These are phyloP conservation scores for Xylaria sp. DNA, from an alignment of 2,329 filamentous ascomycete species.

Conservation along the genomic window DNA sequence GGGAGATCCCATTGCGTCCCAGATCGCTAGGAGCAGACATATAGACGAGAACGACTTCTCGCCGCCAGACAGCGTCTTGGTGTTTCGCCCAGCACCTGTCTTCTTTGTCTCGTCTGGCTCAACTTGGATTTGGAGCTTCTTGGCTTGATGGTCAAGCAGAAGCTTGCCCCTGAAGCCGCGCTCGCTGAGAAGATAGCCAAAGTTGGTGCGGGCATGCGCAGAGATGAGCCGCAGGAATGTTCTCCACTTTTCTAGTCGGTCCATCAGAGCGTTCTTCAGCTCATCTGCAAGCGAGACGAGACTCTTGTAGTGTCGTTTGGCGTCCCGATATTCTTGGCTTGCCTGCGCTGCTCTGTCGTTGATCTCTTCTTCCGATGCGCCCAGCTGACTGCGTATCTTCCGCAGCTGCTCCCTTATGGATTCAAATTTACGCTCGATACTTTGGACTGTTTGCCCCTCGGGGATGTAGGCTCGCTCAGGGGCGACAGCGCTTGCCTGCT, in stretches of 20 bases:
- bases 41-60: slow-evolving; percentile 99
- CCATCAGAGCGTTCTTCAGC: slow-evolving; percentile 62
- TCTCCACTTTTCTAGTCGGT: slow-evolving; percentile 76
- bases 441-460: slow-evolving; percentile 63
- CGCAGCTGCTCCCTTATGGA: slow-evolving; percentile 62
- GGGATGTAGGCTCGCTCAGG: slow-evolving; percentile 63
- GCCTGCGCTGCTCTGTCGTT: slow-evolving; percentile 50
- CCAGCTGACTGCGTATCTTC: slow-evolving; percentile 58
- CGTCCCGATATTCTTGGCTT: slow-evolving; percentile 43
- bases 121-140: slow-evolving; percentile 76
- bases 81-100: slow-evolving; percentile 73
- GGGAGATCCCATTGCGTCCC: slow-evolving; percentile 97
- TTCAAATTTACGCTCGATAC: slow-evolving; percentile 56
- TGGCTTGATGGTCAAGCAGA: slow-evolving; percentile 73
- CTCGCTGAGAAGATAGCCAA: slow-evolving; percentile 86
- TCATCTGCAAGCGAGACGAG: slow-evolving; percentile 45
- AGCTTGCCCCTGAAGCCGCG: slow-evolving; percentile 85
- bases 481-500: slow-evolving; percentile 57
- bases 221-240: slow-evolving; percentile 85
- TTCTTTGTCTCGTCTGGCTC: slow-evolving; percentile 71
- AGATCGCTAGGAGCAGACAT: slow-evolving; percentile 87
- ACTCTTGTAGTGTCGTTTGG: slow-evolving; percentile 47
- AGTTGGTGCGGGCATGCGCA: slow-evolving; percentile 80
- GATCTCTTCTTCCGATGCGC: slow-evolving; percentile 68
- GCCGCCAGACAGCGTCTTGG: slow-evolving; percentile 90